phyloP scores from a whole-genome alignment of 1,139 yeast species.

The Spencermartinsiella ligniputridi region DNA sequence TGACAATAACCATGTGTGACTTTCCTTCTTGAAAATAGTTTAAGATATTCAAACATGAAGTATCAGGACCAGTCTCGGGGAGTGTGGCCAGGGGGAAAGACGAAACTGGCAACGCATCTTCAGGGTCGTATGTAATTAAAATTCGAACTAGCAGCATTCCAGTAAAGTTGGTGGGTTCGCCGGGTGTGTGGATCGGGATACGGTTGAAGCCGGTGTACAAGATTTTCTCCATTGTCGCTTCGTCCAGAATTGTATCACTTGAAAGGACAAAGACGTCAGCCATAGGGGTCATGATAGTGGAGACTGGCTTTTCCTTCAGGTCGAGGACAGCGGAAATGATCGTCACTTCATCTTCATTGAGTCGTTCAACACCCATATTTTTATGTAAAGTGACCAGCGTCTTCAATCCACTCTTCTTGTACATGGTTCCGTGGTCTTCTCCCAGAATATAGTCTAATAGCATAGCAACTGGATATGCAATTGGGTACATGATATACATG shows the following conservation, averaged over 20 bases:
- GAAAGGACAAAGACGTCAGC: slow-evolving; percentile 85
- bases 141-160: slow-evolving; percentile 95
- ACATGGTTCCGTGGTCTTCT: slow-evolving; percentile 94
- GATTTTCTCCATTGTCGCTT: slow-evolving; percentile 79
- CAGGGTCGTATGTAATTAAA: slow-evolving; percentile 92
- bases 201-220: slow-evolving; percentile 93
- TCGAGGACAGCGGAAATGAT: slow-evolving; percentile 92
- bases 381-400: slow-evolving; percentile 88
- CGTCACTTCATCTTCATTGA: slow-evolving; percentile 93
- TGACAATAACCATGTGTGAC: slow-evolving; percentile 94
- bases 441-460: slow-evolving; percentile 80
- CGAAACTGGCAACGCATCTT: slow-evolving; percentile 88
- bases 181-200: slow-evolving; percentile 91
- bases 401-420: slow-evolving; percentile 88
- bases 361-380: slow-evolving; percentile 92
- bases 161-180: slow-evolving; percentile 83
- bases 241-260: slow-evolving; percentile 79
- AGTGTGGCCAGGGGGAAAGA: slow-evolving; percentile 92
- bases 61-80: slow-evolving; percentile 89
- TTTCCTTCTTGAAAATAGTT: slow-evolving; percentile 98
- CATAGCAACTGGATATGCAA: slow-evolving; percentile 86
- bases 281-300: slow-evolving; percentile 90
- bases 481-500: slow-evolving; percentile 89
- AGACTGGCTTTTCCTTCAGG: slow-evolving; percentile 84
- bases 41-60: slow-evolving; percentile 88